These are phyloP conservation scores for Sporothrix mexicana DNA, from an alignment of 2,329 filamentous ascomycete genomes.

Conservation along the genomic window DNA sequence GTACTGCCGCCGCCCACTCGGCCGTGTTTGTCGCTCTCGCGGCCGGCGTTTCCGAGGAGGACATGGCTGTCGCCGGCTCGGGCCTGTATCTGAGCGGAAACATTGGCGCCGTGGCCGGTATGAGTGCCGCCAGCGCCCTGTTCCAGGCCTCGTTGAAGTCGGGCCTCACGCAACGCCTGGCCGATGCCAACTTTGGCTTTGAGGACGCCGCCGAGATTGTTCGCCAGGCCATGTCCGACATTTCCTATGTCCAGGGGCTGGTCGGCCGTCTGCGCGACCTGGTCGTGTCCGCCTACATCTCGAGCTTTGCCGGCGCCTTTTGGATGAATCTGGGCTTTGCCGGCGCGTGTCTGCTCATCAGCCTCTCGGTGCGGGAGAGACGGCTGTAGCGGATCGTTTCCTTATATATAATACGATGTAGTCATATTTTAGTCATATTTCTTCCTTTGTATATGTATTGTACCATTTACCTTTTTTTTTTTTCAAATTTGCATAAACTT, in stretches of 20 bases:
- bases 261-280: background rate
- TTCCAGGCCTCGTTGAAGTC: background rate
- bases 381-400: too few relatives aligned
- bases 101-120: background rate
- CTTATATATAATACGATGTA: too few relatives aligned
- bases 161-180: background rate
- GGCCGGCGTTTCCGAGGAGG: slow-evolving; percentile 46
- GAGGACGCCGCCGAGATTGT: background rate
- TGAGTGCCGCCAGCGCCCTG: background rate
- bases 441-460: too few relatives aligned
- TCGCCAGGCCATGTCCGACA: background rate
- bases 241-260: background rate
- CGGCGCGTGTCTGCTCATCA: background rate
- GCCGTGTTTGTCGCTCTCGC: slow-evolving; percentile 52
- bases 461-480: too few relatives aligned
- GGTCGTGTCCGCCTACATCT: background rate
- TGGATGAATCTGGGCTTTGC: background rate
- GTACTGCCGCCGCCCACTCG: slow-evolving; percentile 49
- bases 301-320: background rate
- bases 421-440: too few relatives aligned
- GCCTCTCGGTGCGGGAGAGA: background rate
- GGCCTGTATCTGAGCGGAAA: slow-evolving; percentile 46
- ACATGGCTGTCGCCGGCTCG: slow-evolving; percentile 51
- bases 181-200: background rate
- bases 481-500: too few relatives aligned